Evolutionary conservation across 2,329 filamentous ascomycete species (phyloP), one percentile per base, ranked within the genome.

Genomic region (Coleophoma eucalyptorum): DNA sequence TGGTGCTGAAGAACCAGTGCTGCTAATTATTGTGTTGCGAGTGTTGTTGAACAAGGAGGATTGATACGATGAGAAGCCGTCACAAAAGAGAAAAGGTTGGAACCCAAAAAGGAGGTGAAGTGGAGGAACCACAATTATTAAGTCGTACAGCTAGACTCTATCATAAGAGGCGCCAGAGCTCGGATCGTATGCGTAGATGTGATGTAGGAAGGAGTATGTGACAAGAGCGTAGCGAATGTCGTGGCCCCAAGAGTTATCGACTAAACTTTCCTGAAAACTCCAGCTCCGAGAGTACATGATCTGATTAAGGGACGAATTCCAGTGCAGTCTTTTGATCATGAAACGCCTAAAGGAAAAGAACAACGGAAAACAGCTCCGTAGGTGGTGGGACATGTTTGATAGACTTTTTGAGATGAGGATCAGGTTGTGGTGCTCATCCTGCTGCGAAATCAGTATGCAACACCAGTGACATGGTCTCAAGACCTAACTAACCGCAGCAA

Each of bases 401-500:
- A 26, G 42, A 26, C 13, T 32, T 21, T 20, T 31, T 31, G 16
- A 32, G 42, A 15, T 31, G 50, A 41, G 48, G 26, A 33, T 57
- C 47, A 58, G 37, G 50, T 52, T 21, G 53, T 55, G 26, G 43
- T 53, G 41, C 55, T 65, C 61, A 65, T 57, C 63, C 63, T 65
- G 41, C 32, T 26, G 21, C 43, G n/a, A 46, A 50, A 50, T 62
- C 20, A 63, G 59, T 48, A 35, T 20, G 47, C 33, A 18, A 43
- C 21, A 26, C 26, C 2, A 26, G 18, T 20, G 46, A 18, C 42
- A 56, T 46, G 32, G 48, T 50, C 50, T 53, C 51, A 19, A 38
- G 11, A 45, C 38, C 21, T 51, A 54, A 69, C 75, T 77, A 83
- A 80, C 90, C 90, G 73, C 93, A 97, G 83, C 93, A 97, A 52